A percentile compares a stretch with the other conserved stretches of the same genome.
Conservation (phyloP, 1,284 basidiomycete species). For the Boletellus deceptivus region DNA sequence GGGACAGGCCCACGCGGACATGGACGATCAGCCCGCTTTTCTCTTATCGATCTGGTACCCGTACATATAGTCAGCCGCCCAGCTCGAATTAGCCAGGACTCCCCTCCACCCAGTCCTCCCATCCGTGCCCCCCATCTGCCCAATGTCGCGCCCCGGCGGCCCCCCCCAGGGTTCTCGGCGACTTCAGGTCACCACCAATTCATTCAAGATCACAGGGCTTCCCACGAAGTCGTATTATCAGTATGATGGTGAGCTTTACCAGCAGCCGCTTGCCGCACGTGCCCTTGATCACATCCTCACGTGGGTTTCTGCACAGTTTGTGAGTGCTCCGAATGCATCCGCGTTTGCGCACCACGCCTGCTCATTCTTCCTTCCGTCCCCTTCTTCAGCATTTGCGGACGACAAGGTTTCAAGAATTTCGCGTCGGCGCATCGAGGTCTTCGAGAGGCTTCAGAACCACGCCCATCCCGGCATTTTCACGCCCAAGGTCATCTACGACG, state of each 20-base stretch:
- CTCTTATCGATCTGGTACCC: slow-evolving; percentile 26
- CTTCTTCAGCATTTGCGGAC: slow-evolving; percentile 19
- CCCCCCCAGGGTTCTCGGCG: slow-evolving; percentile 11
- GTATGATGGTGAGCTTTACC: slow-evolving; percentile 37
- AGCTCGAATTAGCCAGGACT: neutral
- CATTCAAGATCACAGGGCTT: slow-evolving; percentile 30
- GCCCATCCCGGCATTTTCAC: slow-evolving; percentile 25
- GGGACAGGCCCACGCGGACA: neutral
- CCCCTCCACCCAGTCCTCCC: neutral
- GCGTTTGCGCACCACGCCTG: slow-evolving; percentile 5
- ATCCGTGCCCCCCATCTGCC: slow-evolving; percentile 2
- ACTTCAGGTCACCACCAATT: slow-evolving; percentile 22
- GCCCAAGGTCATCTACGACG: slow-evolving; percentile 38
- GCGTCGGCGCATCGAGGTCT: slow-evolving; percentile 30
- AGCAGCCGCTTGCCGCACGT: slow-evolving; percentile 1
- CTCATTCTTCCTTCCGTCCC: neutral
- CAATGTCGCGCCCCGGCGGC: slow-evolving; percentile 22
- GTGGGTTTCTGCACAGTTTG: slow-evolving; percentile 19
- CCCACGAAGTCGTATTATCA: slow-evolving; percentile 34
- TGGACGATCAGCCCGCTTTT: slow-evolving; percentile 5
- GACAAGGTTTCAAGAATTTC: neutral
- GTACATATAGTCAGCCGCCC: slow-evolving; percentile 7
- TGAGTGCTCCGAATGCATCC: slow-evolving; percentile 14
- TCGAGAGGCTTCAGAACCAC: slow-evolving; percentile 36
- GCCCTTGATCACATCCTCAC: slow-evolving; percentile 1